phyloP scores from a whole-genome alignment of 208 protist species.

The Lotmaria passim region DNA sequence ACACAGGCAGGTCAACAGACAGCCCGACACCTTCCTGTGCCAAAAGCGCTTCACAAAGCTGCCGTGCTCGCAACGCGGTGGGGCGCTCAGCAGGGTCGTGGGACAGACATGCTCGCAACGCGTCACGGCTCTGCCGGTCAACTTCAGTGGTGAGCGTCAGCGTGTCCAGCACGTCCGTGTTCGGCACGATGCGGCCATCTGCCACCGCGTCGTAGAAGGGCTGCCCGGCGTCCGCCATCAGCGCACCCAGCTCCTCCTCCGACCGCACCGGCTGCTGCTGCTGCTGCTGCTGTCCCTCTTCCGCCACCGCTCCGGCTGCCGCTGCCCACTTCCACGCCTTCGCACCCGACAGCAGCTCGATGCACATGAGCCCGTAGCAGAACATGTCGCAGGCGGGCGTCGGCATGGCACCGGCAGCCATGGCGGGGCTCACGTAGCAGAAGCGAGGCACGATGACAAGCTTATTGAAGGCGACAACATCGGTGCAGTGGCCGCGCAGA shows the following conservation, averaged over 20 bases:
- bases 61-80: background rate
- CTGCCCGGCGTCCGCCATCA: conserved; percentile 1
- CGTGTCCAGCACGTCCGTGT: background rate
- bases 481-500: conserved; percentile 51
- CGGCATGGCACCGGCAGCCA: conserved; percentile 44
- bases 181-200: conserved; percentile 19
- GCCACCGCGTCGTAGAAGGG: conserved; percentile 10
- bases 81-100: background rate
- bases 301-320: conserved; percentile 5
- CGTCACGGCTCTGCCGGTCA: background rate
- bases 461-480: conserved; percentile 5
- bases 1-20: too few species aligned
- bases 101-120: background rate
- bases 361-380: conserved; percentile 58
- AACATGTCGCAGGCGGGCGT: conserved; percentile 65
- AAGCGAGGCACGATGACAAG: conserved; percentile 33
- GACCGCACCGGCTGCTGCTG: too few species aligned
- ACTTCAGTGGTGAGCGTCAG: background rate
- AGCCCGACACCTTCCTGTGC: background rate
- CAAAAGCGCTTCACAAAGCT: background rate
- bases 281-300: too few species aligned
- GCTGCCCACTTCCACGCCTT: conserved; percentile 43
- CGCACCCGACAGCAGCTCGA: conserved; percentile 50
- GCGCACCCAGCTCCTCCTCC: background rate
- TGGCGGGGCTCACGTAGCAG: conserved; percentile 78